Evolutionary conservation across 2,329 filamentous ascomycete species (phyloP).

Genomic region (Iodosphaeria phyllophila): DNA sequence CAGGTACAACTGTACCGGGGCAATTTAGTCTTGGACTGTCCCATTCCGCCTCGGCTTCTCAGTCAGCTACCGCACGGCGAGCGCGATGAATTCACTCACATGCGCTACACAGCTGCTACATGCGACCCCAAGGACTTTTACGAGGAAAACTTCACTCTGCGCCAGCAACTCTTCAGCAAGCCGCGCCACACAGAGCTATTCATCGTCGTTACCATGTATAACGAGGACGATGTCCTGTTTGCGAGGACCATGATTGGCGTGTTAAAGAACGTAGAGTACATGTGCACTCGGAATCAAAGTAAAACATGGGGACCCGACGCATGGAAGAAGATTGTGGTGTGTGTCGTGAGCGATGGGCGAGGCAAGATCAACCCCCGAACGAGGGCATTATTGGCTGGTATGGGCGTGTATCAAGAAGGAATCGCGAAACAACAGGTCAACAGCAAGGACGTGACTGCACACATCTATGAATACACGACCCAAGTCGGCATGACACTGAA

Average conservation of each 20-base stretch:
- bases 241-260: slow-evolving; percentile 97
- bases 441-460: slow-evolving; percentile 84
- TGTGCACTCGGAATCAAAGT: slow-evolving; percentile 81
- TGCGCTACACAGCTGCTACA: slow-evolving; percentile 97
- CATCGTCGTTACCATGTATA: slow-evolving; percentile 98
- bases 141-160: slow-evolving; percentile 71
- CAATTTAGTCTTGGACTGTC: slow-evolving; percentile 92
- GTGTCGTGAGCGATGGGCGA: slow-evolving; percentile 86
- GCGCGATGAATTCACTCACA: slow-evolving; percentile 81
- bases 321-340: slow-evolving; percentile 99
- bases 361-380: slow-evolving; percentile 85
- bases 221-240: slow-evolving; percentile 92
- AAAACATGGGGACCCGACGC: slow-evolving; percentile 93
- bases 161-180: slow-evolving; percentile 74
- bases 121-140: slow-evolving; percentile 94
- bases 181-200: slow-evolving; percentile 84
- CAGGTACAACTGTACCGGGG: slow-evolving; percentile 94
- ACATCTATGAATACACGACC: slow-evolving; percentile 91
- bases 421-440: slow-evolving; percentile 98
- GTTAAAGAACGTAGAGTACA: slow-evolving; percentile 95
- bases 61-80: slow-evolving; percentile 81
- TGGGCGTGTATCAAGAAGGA: slow-evolving; percentile 95
- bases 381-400: slow-evolving; percentile 69
- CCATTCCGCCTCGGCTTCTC: slow-evolving; percentile 73
- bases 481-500: slow-evolving; percentile 79